Base-by-base conservation (phyloP, 2,329 filamentous ascomycete species). In the Didymosphaeria variabile region DNA sequence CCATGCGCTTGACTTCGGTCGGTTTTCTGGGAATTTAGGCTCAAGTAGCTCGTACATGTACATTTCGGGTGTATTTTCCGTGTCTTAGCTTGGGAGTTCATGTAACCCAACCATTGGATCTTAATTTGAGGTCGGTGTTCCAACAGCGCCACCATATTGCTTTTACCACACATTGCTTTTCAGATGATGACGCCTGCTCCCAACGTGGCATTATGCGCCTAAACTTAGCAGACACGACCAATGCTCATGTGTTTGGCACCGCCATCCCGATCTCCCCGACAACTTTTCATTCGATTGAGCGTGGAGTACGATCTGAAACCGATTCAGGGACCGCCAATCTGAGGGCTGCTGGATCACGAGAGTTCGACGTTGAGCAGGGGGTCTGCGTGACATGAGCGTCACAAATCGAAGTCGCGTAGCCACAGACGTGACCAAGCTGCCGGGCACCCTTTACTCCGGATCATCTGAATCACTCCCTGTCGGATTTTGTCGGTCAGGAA, bases 61-160 rank as follows among this genome's bases (percentile, higher is more conserved):
- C 42, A 26, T 13, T 53, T 42, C 34, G 21, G 34, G n/a, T 53
- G 15, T 2, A n/a, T 23, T 40, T 10, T 53, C 23, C 17, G 32
- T 29, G 34, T 29, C 34, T 53, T 19, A 15, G 34, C 21, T 23
- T 26, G 3, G 32, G 23, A 17, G 34, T 40, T 52, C 50, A n/a
- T 40, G 36, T 6, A 40, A 17, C 13, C 13, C 36, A 40, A 40
- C 32, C 19, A 29, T 40, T 8, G 15, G 21, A 17, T 38, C 5
- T 40, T 23, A 53, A 29, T 53, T n/a, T 21, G 9, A 19, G 21
- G 21, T 38, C 19, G 19, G 32, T 10, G 32, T 52, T 52, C 32
- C 31, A 38, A 38, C 19, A 40, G 29, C 29, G 47, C 47, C 47
- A 36, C 26, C 29, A 36, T 36, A 50, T 50, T 52, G 38, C 15